A percentile compares a stretch with the other conserved stretches of the same genome.
Conservation (phyloP, 805 yeast genomes). For the Saccharomyces cerevisiae region DNA sequence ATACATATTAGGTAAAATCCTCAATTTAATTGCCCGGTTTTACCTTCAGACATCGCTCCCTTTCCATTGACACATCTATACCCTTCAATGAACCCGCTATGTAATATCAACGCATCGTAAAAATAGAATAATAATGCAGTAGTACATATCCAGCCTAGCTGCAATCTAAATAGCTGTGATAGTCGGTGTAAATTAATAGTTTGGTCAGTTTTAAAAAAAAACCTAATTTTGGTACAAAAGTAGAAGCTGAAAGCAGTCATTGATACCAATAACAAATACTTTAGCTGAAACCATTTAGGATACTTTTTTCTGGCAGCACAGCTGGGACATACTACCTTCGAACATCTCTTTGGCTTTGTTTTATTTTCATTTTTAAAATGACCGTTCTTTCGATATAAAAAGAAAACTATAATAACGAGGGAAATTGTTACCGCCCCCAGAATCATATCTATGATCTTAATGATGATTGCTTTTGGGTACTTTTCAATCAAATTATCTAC, state of each 20-base stretch:
- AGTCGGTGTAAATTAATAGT: neutral
- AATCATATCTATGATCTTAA: neutral
- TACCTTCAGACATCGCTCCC: neutral
- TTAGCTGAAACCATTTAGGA: neutral
- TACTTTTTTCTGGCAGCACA: neutral
- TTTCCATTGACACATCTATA: neutral
- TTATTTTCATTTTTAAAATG: neutral
- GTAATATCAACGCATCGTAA: neutral
- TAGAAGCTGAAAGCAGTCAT: neutral
- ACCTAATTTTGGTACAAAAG: neutral
- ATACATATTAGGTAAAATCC: too few relatives aligned
- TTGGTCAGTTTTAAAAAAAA: neutral
- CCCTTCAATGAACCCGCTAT: neutral
- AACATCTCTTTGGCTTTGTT: neutral
- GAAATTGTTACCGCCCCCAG: neutral
- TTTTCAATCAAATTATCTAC: neutral
- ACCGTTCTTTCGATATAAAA: neutral
- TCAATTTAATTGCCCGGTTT: neutral
- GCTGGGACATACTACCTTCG: neutral
- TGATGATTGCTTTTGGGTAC: neutral
- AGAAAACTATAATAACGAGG: neutral
- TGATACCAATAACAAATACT: neutral
- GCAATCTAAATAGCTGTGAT: neutral
- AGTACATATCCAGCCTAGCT: neutral
- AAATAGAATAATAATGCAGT: neutral